These are phyloP conservation scores for Termitomyces sp. DNA, from an alignment of 1,284 basidiomycete genomes.

Conservation along the genomic window DNA sequence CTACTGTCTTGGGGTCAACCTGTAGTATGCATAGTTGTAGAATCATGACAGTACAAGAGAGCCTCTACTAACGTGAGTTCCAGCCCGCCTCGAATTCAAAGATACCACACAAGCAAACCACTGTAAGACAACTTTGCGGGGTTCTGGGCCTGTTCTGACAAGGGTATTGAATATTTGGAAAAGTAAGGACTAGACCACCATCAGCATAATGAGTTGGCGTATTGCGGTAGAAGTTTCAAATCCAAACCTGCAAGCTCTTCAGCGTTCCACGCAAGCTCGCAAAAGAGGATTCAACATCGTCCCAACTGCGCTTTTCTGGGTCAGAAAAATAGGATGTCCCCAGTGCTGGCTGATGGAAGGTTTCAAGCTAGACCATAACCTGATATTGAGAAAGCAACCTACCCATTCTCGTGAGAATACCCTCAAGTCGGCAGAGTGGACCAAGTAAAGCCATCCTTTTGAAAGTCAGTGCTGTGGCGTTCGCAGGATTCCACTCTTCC, in stretches of 20 bases:
- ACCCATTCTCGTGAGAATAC: conserved; percentile 87
- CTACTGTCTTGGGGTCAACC: conserved; percentile 83
- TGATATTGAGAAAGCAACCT: neutral
- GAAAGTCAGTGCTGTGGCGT: conserved; percentile 55
- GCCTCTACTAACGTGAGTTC: conserved; percentile 65
- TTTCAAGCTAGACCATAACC: neutral
- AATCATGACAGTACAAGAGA: neutral
- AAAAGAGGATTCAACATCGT: conserved; percentile 81
- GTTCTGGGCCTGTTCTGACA: conserved; percentile 75
- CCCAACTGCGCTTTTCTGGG: conserved; percentile 66
- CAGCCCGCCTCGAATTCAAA: conserved; percentile 82
- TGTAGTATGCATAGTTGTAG: conserved; percentile 28
- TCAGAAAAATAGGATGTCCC: conserved; percentile 81
- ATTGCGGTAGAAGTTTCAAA: neutral
- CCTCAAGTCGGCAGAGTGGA: conserved; percentile 74
- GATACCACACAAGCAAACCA: conserved; percentile 76
- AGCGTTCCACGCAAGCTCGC: conserved; percentile 79
- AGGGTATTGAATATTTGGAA: conserved; percentile 89
- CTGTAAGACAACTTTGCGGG: conserved; percentile 81
- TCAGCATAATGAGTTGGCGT: conserved; percentile 3
- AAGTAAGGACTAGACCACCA: conserved; percentile 53
- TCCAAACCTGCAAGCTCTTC: conserved; percentile 70
- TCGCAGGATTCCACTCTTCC: conserved; percentile 64
- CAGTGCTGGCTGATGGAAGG: conserved; percentile 61
- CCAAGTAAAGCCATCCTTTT: conserved; percentile 72